phyloP scores from a whole-genome alignment of 1,284 basidiomycete genomes.

The Naganishia albida region DNA sequence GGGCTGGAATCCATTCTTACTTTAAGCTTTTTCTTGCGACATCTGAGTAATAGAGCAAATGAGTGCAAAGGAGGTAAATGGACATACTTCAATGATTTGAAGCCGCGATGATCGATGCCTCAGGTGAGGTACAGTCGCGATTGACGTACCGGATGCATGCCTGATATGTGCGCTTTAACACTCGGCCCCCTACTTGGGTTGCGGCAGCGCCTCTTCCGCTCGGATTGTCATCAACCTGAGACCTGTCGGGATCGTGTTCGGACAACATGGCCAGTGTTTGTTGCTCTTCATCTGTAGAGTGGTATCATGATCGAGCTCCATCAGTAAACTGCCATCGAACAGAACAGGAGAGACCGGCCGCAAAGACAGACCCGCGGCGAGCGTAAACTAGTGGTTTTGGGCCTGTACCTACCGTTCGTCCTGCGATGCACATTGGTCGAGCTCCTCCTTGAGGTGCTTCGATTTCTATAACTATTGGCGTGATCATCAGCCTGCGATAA shows the following conservation, averaged over 20 bases:
- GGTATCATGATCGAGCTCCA: not conserved
- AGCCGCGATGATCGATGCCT: not conserved
- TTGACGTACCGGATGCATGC: slow-evolving; percentile 30
- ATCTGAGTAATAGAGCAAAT: slow-evolving; percentile 12
- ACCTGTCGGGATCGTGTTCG: not conserved
- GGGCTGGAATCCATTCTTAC: not conserved
- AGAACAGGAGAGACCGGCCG: too few species aligned
- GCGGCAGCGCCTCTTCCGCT: not conserved
- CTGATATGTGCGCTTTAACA: slow-evolving; percentile 28
- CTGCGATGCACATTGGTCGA: not conserved
- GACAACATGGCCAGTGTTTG: not conserved
- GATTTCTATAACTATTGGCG: not conserved
- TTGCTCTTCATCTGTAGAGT: not conserved
- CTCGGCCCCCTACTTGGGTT: not conserved
- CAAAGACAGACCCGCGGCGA: too few species aligned
- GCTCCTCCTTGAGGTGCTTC: not conserved
- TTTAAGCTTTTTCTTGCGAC: slow-evolving; percentile 33
- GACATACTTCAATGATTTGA: not conserved
- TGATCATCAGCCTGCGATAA: not conserved
- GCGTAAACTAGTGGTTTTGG: too few species aligned
- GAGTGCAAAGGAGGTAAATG: not conserved
- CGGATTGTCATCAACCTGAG: not conserved
- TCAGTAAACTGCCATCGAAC: not conserved
- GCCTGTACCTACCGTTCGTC: not conserved
- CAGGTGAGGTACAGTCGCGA: not conserved